Evolutionary conservation across 169 alveolate species (phyloP).

Genomic region (Theileria orientalis): DNA sequence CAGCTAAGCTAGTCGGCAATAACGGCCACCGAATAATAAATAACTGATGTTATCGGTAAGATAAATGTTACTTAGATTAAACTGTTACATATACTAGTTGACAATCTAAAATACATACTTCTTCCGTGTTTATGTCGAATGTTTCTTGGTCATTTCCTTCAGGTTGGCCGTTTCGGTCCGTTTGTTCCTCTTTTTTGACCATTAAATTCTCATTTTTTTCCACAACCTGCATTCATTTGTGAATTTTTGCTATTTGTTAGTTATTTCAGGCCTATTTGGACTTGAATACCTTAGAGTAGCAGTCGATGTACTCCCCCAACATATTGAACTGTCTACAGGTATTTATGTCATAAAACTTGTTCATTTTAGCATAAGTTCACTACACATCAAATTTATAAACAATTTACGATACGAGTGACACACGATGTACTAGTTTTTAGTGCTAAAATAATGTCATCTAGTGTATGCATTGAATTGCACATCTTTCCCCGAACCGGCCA

Average conservation of each 20-base stretch:
- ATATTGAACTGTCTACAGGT: slow-evolving; percentile 60
- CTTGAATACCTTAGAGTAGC: slow-evolving; percentile 34
- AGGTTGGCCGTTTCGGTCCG: not conserved
- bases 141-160: too few species aligned
- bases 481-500: not conserved
- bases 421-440: not conserved
- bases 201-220: not conserved
- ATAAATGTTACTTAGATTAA: not conserved
- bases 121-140: too few species aligned
- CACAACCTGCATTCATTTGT: too few species aligned
- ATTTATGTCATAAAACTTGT: slow-evolving; percentile 17
- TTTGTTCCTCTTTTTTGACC: not conserved
- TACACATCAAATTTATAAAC: not conserved
- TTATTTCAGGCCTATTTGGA: too few species aligned
- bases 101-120: too few species aligned
- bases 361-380: not conserved
- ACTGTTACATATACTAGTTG: too few species aligned
- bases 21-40: not conserved
- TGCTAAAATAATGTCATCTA: slow-evolving; percentile 10
- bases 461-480: slow-evolving; percentile 9
- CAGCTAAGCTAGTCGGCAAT: too few species aligned
- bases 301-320: slow-evolving; percentile 59
- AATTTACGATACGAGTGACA: too few species aligned
- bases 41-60: not conserved
- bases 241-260: too few species aligned